phyloP scores from a whole-genome alignment of 257 asterid species.

The Solanum pinnatisectum region DNA sequence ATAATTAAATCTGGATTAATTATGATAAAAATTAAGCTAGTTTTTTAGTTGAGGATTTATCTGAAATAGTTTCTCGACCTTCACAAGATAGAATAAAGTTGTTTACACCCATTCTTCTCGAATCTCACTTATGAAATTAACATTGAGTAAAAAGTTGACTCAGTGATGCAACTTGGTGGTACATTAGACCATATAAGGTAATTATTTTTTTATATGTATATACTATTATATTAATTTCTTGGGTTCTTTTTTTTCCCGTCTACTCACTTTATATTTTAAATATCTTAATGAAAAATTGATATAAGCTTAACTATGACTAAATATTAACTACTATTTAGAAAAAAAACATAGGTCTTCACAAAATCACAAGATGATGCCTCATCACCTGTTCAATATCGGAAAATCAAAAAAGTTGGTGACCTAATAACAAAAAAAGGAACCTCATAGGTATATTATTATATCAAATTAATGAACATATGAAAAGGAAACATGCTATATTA shows the following conservation, averaged over 20 bases:
- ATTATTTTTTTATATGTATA: no score
- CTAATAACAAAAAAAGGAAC: not conserved
- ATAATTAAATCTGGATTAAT: not conserved
- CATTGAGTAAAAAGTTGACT: not conserved
- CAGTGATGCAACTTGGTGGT: not conserved
- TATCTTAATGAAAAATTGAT: no score
- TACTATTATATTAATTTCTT: no score
- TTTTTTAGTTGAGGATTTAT: not conserved
- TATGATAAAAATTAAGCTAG: not conserved
- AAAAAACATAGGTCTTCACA: not conserved
- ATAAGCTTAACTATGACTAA: no score
- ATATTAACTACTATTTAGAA: no score
- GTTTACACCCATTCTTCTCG: not conserved
- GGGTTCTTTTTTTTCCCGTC: no score
- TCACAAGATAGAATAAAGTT: no score
- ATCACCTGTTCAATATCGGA: rapidly evolving
- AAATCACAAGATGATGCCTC: not conserved
- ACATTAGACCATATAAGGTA: no score
- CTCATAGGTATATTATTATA: not conserved
- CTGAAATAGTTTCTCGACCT: no score
- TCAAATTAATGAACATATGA: not conserved
- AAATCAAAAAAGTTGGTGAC: not conserved
- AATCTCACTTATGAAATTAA: no score
- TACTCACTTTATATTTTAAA: no score
- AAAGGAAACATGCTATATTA: not conserved